Conservation (phyloP, 2,329 filamentous ascomycete species). For the Didymella lethalis region DNA sequence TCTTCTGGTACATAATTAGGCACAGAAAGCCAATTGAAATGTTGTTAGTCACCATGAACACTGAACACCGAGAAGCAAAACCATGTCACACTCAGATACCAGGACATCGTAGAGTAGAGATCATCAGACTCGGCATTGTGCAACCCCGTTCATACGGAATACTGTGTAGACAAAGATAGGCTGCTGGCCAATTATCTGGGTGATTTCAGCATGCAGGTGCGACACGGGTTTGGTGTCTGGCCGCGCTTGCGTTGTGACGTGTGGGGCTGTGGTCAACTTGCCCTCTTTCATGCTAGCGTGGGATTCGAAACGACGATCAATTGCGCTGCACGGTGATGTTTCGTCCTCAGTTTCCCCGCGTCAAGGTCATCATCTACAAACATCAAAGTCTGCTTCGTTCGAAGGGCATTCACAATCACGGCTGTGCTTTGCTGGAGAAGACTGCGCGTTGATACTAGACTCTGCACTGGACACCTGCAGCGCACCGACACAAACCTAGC, state of each 20-base stretch:
- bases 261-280: conserved; percentile 6
- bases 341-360: conserved; percentile 10
- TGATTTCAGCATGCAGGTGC: background rate
- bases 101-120: too few relatives aligned
- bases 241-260: conserved; percentile 8
- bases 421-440: background rate
- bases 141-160: too few relatives aligned
- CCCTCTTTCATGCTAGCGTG: conserved; percentile 4
- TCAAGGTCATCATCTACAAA: background rate
- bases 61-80: too few relatives aligned
- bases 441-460: background rate
- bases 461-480: background rate
- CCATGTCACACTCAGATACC: too few relatives aligned
- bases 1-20: background rate
- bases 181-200: too few relatives aligned
- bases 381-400: conserved; percentile 1
- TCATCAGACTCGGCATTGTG: too few relatives aligned
- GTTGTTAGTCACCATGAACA: background rate
- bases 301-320: conserved; percentile 18
- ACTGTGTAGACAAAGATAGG: too few relatives aligned
- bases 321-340: conserved; percentile 14
- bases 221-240: background rate
- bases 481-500: background rate
- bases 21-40: background rate
- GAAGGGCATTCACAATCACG: background rate